These are phyloP conservation scores for Eucalyptus albens DNA, from an alignment of 345 rosid genomes.

Conservation along the genomic window DNA sequence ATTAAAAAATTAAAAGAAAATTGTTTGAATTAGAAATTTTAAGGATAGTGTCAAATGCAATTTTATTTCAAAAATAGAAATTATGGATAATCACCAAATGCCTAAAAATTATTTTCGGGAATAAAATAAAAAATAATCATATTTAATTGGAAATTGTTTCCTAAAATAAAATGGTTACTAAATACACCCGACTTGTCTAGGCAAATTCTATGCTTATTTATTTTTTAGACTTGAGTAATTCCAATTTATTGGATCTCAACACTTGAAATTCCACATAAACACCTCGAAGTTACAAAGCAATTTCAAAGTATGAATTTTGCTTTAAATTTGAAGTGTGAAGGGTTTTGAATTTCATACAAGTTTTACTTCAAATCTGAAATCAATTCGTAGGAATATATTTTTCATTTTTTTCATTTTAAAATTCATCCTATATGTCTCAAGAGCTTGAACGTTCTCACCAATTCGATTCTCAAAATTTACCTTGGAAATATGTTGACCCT, in stretches of 20 bases:
- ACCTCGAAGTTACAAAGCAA: not conserved
- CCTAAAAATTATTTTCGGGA: accelerated
- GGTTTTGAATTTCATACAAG: accelerated
- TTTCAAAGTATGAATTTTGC: no score
- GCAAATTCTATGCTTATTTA: not conserved
- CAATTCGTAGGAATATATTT: accelerated
- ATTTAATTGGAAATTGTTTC: no score
- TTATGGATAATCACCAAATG: no score
- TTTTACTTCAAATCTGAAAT: no score
- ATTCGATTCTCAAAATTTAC: no score
- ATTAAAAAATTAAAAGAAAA: no score
- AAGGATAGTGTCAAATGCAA: accelerated
- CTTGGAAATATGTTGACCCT: no score
- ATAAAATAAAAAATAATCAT: no score
- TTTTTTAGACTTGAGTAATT: not conserved
- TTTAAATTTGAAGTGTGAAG: accelerated
- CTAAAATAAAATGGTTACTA: accelerated
- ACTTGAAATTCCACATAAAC: not conserved
- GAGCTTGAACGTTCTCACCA: no score
- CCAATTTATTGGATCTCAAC: not conserved
- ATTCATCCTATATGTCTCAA: accelerated
- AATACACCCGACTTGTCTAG: no score
- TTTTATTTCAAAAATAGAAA: accelerated
- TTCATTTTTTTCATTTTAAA: no score
- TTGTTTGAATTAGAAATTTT: no score